Percentiles rank a stretch among this genome's conserved stretches.
phyloP scores from a whole-genome alignment of 2,329 filamentous ascomycete species.

The Pseudogymnoascus sp. region DNA sequence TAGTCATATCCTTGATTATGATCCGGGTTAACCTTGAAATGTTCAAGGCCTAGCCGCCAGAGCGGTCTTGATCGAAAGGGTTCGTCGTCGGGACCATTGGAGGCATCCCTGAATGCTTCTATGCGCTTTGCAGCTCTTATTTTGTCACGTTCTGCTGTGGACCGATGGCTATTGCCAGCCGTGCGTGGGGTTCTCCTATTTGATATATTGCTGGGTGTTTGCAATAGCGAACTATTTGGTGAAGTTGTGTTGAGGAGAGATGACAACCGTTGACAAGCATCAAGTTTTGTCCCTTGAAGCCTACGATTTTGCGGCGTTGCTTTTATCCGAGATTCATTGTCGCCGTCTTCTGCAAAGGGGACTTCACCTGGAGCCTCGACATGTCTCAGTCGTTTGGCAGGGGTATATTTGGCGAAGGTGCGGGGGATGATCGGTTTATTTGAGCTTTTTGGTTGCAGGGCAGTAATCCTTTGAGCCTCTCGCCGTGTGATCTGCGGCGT shows the following conservation, averaged over 20 bases:
- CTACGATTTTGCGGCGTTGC: background rate
- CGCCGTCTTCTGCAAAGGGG: slow-evolving; percentile 20
- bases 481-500: slow-evolving; percentile 10
- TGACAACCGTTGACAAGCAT: background rate
- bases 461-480: slow-evolving; percentile 9
- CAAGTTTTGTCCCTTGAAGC: background rate
- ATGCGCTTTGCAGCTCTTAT: background rate
- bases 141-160: background rate
- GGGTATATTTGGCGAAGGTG: slow-evolving; percentile 13
- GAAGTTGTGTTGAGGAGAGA: background rate
- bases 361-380: background rate
- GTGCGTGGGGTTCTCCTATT: background rate
- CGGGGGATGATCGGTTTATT: slow-evolving; percentile 22
- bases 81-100: slow-evolving; percentile 21
- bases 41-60: slow-evolving; percentile 33
- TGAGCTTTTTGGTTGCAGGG: slow-evolving; percentile 21
- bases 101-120: background rate
- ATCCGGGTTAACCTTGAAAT: slow-evolving; percentile 59
- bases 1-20: slow-evolving; percentile 50
- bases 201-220: background rate
- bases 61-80: slow-evolving; percentile 34
- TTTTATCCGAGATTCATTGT: slow-evolving; percentile 4
- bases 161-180: background rate
- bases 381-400: background rate
- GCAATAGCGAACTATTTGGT: background rate